phyloP scores from a whole-genome alignment of 371 early-diverging fungal genomes.

The Lichtheimia hyalospora region DNA sequence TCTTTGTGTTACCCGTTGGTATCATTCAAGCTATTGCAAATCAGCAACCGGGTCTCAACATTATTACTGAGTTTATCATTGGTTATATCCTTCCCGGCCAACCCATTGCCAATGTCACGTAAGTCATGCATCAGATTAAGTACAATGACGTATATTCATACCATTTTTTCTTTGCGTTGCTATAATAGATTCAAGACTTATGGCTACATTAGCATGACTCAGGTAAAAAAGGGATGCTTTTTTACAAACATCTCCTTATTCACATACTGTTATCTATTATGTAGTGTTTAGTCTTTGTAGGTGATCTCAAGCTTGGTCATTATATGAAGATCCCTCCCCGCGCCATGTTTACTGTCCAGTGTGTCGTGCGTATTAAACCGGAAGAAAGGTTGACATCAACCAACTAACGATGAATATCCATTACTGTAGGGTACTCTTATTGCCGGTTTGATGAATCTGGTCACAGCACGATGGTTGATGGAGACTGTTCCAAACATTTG shows the following conservation, averaged over 20 bases:
- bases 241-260: no score
- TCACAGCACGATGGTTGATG: slow-evolving; percentile 69
- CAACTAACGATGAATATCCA: no score
- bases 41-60: slow-evolving; percentile 70
- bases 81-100: slow-evolving; percentile 66
- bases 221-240: no score
- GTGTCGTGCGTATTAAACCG: no score
- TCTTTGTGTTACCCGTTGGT: slow-evolving; percentile 81
- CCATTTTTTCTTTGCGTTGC: no score
- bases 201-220: slow-evolving; percentile 46
- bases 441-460: slow-evolving; percentile 60
- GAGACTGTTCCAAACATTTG: slow-evolving; percentile 58
- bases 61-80: slow-evolving; percentile 71
- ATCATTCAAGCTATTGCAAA: slow-evolving; percentile 74
- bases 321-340: slow-evolving; percentile 72
- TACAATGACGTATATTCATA: no score
- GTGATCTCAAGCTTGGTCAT: slow-evolving; percentile 70
- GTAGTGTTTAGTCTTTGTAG: slow-evolving; percentile 62
- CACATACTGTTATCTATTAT: slow-evolving; percentile 26
- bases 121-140: no score
- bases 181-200: slow-evolving; percentile 56
- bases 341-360: slow-evolving; percentile 68
- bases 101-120: slow-evolving; percentile 62
- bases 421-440: slow-evolving; percentile 38
- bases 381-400: no score